Evolutionary conservation across 306 rosid species (phyloP), one percentile per base, ranked within the genome.

Genomic region (Carpinus viminea): DNA sequence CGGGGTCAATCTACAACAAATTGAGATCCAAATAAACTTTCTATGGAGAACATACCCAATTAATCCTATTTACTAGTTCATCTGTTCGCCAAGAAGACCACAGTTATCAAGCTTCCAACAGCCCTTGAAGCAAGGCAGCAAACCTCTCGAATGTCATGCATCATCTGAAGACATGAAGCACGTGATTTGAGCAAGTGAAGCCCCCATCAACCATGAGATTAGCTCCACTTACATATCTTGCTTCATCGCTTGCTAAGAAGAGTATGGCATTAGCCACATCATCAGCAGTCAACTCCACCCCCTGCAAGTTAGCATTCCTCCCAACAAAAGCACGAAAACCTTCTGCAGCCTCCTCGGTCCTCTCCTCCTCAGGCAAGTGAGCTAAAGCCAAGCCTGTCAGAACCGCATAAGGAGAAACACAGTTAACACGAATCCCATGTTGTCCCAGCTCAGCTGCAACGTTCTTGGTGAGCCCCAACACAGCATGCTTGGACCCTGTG

Each of bases 171-270:
- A 86, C 92, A 26, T 79, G 47, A 20, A 92, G 80, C 0, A 82
- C 73, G 84, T 94, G 97, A 78, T 78, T 94, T 50, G 21, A 75
- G 17, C 36, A 64, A 5, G 90, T 70, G 72, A 92, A 87, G 48
- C 97, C 98, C 26, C 98, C 97, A 81, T 94, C 97, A 71, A 94
- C 60, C 87, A 89, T 80, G 54, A 92, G 87, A 83, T 94, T 94
- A 57, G 66, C 83, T 61, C 94, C 97, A 73, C 97, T 94, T 4
- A 94, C 72, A 74, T 90, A 92, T 75, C 65, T 87, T 12, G 96
- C 75, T 21, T 92, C 98, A 77, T 94, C 93, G 47, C 97, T 92
- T 12, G 97, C 96, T 69, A 94, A 83, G 83, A 94, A 94, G 59
- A 94, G 90, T 69, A 92, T 91, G 11, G 90, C 91, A 76, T 94